Base-by-base conservation (phyloP, 2,329 filamentous ascomycete genomes). In the Trichoderma lentiforme region DNA sequence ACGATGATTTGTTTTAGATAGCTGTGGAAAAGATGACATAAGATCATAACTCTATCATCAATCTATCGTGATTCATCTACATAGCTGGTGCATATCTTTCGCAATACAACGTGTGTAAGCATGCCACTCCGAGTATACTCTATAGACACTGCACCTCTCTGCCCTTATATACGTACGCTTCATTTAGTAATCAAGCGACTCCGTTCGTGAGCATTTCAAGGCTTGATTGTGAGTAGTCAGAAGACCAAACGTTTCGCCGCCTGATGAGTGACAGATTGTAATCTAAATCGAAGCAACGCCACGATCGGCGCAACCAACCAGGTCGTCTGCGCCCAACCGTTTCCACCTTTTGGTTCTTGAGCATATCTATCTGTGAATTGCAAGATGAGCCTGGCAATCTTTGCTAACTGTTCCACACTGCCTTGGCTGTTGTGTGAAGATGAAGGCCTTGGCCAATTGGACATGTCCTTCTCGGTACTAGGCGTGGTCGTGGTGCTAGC, bases 301-400 rank as follows among this genome's bases (percentile, higher is more conserved):
- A 30, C 68, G 24, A 64, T 63, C 3, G 68, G 68, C 3, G 56
- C 58, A 26, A 64, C 56, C 39, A 70, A 15, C 68, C 68, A 64
- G 5, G 68, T 63, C n/a, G 68, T 64, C 8, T 64, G 68, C n/a
- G 57, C 43, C 68, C 68, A 70, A 12, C 26, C n/a, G 21, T 18
- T 34, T 14, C 68, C 68, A 14, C 68, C 30, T 21, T 62, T 70
- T 43, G 39, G 28, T 24, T 63, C 53, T 43, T 63, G 68, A 3
- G 43, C n/a, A 39, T 70, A 70, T 53, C 68, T 64, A 36, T 70
- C 57, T 51, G 57, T 51, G 24, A 70, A 70, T 11, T 70, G 68
- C 39, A 63, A 63, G n/a, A 70, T 51, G 24, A 70, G 34, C 28
- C 51, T 70, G 36, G 67, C 57, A 51, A 70, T 62, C 67, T 63